Percentiles rank a stretch among this genome's conserved stretches.
Conservation (phyloP, 2,329 filamentous ascomycete species). For the Fusarium sp. region DNA sequence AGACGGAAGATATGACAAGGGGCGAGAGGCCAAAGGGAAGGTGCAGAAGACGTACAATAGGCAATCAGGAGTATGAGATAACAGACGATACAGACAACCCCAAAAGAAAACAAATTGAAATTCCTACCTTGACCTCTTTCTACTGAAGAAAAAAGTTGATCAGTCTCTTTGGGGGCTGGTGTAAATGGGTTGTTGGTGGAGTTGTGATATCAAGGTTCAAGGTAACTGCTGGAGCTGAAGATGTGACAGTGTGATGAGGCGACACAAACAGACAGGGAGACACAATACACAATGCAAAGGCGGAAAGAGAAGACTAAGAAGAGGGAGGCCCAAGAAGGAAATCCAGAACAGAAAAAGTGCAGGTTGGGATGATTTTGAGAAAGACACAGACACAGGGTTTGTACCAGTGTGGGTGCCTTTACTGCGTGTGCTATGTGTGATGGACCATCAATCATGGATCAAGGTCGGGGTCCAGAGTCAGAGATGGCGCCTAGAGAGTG, state of each 20-base stretch:
- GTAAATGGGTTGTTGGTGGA: conserved; percentile 29
- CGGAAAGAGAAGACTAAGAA: conserved; percentile 40
- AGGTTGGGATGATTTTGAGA: conserved; percentile 47
- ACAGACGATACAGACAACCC: neutral
- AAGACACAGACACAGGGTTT: conserved; percentile 37
- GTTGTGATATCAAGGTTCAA: conserved; percentile 33
- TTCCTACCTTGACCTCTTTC: conserved; percentile 15
- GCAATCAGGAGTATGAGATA: conserved; percentile 7
- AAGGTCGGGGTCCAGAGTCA: conserved; percentile 52
- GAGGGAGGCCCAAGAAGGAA: conserved; percentile 44
- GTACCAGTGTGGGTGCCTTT: conserved; percentile 36
- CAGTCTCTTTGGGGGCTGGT: conserved; percentile 27
- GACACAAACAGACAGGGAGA: conserved; percentile 25
- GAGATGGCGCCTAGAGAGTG: conserved; percentile 58
- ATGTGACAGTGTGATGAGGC: conserved; percentile 44
- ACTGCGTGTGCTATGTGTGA: conserved; percentile 46
- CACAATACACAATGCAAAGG: conserved; percentile 30
- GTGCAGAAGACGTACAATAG: conserved; percentile 23
- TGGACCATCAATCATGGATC: conserved; percentile 48
- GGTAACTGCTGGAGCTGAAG: conserved; percentile 31
- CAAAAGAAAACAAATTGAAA: conserved; percentile 7
- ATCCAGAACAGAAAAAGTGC: conserved; percentile 41
- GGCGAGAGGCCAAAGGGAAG: conserved; percentile 7
- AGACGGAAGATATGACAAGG: conserved; percentile 16
- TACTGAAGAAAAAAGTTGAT: conserved; percentile 22